Percentiles rank a stretch among this genome's conserved stretches.
Evolutionary conservation across 495 filamentous ascomycete genomes (phyloP).

Genomic region (Penicillium psychrofluorescens): DNA sequence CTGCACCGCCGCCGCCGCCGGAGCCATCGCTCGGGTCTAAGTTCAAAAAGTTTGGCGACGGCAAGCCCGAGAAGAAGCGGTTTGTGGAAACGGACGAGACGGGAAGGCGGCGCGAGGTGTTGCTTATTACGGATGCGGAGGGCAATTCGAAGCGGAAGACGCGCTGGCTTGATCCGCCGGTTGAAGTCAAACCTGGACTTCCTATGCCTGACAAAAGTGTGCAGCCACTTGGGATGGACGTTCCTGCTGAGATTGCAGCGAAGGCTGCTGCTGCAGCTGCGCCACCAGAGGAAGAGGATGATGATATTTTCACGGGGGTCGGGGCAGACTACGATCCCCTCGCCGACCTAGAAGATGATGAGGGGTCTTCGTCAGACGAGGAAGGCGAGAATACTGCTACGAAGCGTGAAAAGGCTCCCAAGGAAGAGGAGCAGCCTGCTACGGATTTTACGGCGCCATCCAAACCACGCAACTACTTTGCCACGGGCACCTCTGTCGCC

Average conservation of each 20-base stretch:
- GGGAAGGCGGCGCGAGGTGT: constrained; percentile 65
- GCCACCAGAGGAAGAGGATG: constrained; percentile 45
- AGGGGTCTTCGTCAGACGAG: constrained; percentile 40
- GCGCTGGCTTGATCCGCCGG: constrained; percentile 38
- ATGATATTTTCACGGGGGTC: constrained; percentile 82
- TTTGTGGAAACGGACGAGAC: constrained; percentile 67
- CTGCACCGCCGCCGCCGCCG: constrained; percentile 41
- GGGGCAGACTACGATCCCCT: constrained; percentile 86
- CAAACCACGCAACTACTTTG: constrained; percentile 37
- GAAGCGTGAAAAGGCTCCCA: constrained; percentile 16
- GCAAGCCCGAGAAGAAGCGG: constrained; percentile 50
- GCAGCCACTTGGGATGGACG: constrained; percentile 70
- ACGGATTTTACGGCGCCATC: constrained; percentile 6
- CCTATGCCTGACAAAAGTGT: constrained; percentile 59
- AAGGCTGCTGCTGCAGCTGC: constrained; percentile 27
- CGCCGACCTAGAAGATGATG: constrained; percentile 56
- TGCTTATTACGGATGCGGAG: constrained; percentile 79
- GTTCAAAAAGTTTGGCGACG: constrained; percentile 73
- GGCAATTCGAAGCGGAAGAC: constrained; percentile 86
- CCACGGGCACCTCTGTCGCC: constrained; percentile 16
- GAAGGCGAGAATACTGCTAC: constrained; percentile 24
- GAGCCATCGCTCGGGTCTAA: constrained; percentile 59
- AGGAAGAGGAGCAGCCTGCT: not conserved
- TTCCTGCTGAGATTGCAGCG: constrained; percentile 49
- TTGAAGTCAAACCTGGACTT: constrained; percentile 36